Percentiles rank a stretch among this genome's conserved stretches.
Evolutionary conservation across 208 protist species (phyloP).

Genomic region (Vickermania spadyakhi): DNA sequence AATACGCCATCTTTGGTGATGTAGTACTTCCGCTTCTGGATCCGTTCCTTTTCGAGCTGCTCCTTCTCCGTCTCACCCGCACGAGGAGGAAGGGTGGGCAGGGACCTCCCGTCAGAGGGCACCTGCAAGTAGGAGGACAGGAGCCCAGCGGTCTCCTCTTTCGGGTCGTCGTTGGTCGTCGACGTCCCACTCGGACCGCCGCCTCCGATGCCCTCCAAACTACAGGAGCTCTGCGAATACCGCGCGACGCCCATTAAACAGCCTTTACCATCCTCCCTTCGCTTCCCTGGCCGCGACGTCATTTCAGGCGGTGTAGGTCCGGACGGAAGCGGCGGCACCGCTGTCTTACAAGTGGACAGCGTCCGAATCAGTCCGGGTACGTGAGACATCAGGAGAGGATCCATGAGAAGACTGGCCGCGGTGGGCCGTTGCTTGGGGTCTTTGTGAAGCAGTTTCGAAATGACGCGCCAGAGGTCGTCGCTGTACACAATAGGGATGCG

Average conservation of each 20-base stretch:
- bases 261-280: neutral
- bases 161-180: neutral
- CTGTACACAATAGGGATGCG: slow-evolving; percentile 61
- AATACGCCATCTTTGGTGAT: neutral
- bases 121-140: neutral
- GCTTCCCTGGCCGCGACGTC: neutral
- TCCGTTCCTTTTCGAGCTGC: neutral
- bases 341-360: slow-evolving; percentile 14
- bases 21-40: neutral
- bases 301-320: neutral
- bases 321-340: slow-evolving; percentile 3
- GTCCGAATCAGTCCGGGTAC: slow-evolving; percentile 60
- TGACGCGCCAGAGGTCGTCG: slow-evolving; percentile 61
- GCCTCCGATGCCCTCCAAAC: slow-evolving; percentile 10
- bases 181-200: neutral
- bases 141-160: neutral
- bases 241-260: neutral
- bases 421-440: slow-evolving; percentile 73
- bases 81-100: neutral
- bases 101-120: too few relatives aligned
- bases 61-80: neutral
- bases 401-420: slow-evolving; percentile 57
- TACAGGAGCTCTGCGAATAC: slow-evolving; percentile 3
- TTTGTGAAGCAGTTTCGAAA: slow-evolving; percentile 73
- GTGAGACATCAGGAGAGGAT: slow-evolving; percentile 49